Conservation (phyloP, 1,284 basidiomycete species). For the Hymenochaete sp. region DNA sequence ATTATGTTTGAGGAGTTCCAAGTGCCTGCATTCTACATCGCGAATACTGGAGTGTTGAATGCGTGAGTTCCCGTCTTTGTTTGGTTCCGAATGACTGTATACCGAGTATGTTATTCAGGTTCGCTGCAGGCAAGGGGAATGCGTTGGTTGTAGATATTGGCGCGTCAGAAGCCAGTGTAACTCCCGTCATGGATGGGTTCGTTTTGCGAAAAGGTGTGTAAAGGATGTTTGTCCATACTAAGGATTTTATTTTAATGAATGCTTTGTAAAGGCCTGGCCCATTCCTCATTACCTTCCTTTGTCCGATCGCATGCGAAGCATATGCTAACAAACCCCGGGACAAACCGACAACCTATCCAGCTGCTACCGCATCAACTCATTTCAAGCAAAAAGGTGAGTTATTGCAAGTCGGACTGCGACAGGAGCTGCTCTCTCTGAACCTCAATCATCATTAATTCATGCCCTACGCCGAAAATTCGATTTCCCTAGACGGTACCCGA, state of each 20-base stretch:
- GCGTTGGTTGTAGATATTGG: conserved; percentile 94
- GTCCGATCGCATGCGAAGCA: conserved; percentile 69
- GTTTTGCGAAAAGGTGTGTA: conserved; percentile 83
- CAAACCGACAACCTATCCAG: conserved; percentile 47
- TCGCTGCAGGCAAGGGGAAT: conserved; percentile 93
- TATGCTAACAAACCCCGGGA: conserved; percentile 42
- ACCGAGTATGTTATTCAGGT: conserved; percentile 40
- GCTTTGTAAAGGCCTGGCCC: conserved; percentile 46
- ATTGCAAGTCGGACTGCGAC: conserved; percentile 1
- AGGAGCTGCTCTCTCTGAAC: conserved; percentile 5
- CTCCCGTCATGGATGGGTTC: conserved; percentile 96
- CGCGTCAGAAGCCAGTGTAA: conserved; percentile 80
- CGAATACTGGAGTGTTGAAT: conserved; percentile 92
- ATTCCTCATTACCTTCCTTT: conserved; percentile 66
- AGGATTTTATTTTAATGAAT: not conserved
- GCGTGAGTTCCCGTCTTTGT: conserved; percentile 58
- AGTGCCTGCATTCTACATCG: conserved; percentile 94
- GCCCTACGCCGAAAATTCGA: not conserved
- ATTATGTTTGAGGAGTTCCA: conserved; percentile 96
- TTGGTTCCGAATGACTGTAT: not conserved
- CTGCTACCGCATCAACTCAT: conserved; percentile 84
- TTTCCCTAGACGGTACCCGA: conserved; percentile 47
- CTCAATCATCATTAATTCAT: not conserved
- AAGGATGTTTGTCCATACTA: not conserved
- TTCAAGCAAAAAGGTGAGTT: conserved; percentile 57